These are phyloP conservation scores for Phaseolus lunatus DNA, from an alignment of 306 rosid species.

Conservation along the genomic window DNA sequence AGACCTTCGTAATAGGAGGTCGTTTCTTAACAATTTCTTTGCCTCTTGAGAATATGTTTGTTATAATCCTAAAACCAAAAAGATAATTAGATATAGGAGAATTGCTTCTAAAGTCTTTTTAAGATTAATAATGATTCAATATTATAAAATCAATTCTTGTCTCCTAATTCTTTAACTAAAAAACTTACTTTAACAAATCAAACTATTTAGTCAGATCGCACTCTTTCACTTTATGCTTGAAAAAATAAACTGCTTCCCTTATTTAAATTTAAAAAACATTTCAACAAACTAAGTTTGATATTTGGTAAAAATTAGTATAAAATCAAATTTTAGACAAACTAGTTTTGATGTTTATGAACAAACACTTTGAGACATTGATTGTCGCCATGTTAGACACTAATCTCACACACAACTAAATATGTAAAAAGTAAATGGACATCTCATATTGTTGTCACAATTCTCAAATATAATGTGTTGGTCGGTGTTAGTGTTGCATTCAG, in stretches of 20 bases:
- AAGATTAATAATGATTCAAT: background rate
- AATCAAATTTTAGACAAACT: slow-evolving; percentile 23
- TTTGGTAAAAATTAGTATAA: slow-evolving; percentile 6
- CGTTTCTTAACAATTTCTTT: too few species aligned
- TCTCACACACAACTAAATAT: slow-evolving; percentile 2
- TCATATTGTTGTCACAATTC: slow-evolving; percentile 5
- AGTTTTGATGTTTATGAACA: background rate
- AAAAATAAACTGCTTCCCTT: background rate
- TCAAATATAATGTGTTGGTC: slow-evolving; percentile 8
- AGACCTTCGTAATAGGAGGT: too few species aligned
- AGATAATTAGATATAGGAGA: background rate
- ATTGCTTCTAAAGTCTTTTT: background rate
- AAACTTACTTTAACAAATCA: slow-evolving; percentile 1
- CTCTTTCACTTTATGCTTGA: slow-evolving; percentile 1
- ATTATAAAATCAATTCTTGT: slow-evolving; percentile 6
- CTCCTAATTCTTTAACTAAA: background rate
- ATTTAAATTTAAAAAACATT: slow-evolving; percentile 15
- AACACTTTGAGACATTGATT: background rate
- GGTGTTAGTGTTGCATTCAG: background rate
- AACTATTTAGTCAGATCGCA: background rate
- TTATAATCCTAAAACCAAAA: slow-evolving; percentile 27
- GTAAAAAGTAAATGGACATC: background rate
- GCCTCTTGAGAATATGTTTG: slow-evolving; percentile 11
- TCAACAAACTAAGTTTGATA: slow-evolving; percentile 27
- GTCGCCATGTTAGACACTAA: background rate